These are phyloP conservation scores for Omphalotus olearius DNA, from an alignment of 1,284 basidiomycete species.

Conservation along the genomic window DNA sequence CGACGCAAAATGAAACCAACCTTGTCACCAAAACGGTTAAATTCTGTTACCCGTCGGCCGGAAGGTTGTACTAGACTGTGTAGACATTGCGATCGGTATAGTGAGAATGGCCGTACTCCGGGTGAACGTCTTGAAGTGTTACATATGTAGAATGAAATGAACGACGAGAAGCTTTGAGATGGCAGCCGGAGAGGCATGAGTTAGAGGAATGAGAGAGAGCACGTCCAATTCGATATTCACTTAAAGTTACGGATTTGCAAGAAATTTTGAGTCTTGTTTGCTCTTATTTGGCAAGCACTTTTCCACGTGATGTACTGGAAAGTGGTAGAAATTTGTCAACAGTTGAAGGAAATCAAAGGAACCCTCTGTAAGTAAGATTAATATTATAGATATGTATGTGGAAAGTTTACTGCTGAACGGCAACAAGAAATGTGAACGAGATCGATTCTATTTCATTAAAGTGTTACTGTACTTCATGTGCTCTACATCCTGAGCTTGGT, in stretches of 20 bases:
- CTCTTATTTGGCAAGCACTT: no score
- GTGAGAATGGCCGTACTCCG: constrained; percentile 36
- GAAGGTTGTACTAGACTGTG: constrained; percentile 20
- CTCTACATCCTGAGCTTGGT: not conserved
- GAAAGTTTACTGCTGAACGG: no score
- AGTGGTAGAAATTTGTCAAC: no score
- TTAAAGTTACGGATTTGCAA: not conserved
- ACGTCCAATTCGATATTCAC: not conserved
- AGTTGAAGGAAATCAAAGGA: not conserved
- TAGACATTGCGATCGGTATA: constrained; percentile 32
- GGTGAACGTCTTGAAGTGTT: constrained; percentile 31
- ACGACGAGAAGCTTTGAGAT: constrained; percentile 49
- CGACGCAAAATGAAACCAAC: constrained; percentile 20
- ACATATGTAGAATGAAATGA: constrained; percentile 54
- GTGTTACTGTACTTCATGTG: no score
- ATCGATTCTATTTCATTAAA: no score
- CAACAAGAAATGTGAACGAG: no score
- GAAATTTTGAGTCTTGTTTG: not conserved
- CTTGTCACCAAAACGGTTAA: constrained; percentile 28
- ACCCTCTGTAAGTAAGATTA: not conserved
- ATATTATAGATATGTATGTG: no score
- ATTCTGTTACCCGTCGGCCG: constrained; percentile 13
- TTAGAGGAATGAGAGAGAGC: not conserved
- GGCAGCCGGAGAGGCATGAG: constrained; percentile 42
- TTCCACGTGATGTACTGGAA: no score